These are phyloP conservation scores for Phytophthora palmivora DNA, from an alignment of 352 stramenopile genomes.

Conservation along the genomic window DNA sequence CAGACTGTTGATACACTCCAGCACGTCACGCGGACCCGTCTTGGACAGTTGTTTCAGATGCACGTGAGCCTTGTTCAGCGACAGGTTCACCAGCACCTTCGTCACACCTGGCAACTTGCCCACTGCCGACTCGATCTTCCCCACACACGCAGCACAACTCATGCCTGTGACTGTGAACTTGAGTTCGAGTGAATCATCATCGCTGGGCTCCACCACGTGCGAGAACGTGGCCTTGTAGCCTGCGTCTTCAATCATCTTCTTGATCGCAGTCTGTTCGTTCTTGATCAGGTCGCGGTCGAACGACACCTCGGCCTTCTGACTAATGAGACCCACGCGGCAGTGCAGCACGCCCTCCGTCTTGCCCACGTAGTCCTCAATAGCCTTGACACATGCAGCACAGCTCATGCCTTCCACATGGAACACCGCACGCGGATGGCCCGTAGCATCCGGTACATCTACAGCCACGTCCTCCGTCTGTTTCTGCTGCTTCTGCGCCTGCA, in stretches of 20 bases:
- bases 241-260: slow-evolving; percentile 73
- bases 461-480: slow-evolving; percentile 38
- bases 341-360: slow-evolving; percentile 72
- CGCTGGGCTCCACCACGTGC: slow-evolving; percentile 74
- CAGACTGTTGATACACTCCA: slow-evolving; percentile 70
- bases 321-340: slow-evolving; percentile 86
- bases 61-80: slow-evolving; percentile 76
- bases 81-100: slow-evolving; percentile 70
- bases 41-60: slow-evolving; percentile 82
- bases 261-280: slow-evolving; percentile 54
- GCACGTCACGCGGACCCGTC: slow-evolving; percentile 74
- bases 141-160: slow-evolving; percentile 64
- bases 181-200: slow-evolving; percentile 83
- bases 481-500: slow-evolving; percentile 47
- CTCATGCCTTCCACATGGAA: slow-evolving; percentile 90
- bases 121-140: slow-evolving; percentile 74
- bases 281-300: slow-evolving; percentile 81
- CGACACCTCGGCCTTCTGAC: slow-evolving; percentile 84
- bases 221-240: slow-evolving; percentile 85
- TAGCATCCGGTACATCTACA: slow-evolving; percentile 42
- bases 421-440: slow-evolving; percentile 68
- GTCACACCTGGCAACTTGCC: slow-evolving; percentile 72
- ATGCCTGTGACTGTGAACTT: slow-evolving; percentile 82
- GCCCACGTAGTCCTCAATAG: slow-evolving; percentile 82
- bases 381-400: slow-evolving; percentile 88